These are phyloP conservation scores for Aspergillus flavus DNA, from an alignment of 2,329 filamentous ascomycete species.

Conservation along the genomic window DNA sequence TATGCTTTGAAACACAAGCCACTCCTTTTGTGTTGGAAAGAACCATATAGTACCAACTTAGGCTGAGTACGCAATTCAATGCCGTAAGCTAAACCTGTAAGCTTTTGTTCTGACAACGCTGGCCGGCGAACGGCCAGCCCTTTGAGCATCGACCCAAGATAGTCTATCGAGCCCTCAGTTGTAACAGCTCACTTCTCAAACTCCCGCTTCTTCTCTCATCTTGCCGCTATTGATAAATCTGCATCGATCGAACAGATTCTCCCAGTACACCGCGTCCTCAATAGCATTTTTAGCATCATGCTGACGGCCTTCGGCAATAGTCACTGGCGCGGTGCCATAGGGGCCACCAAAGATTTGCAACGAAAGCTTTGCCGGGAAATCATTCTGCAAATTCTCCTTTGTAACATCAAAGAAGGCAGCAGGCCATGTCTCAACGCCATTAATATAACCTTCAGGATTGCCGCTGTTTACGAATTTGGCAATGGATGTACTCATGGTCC, in stretches of 20 bases:
- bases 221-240: conserved; percentile 15
- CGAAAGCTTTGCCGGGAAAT: conserved; percentile 2
- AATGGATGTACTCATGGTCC: conserved; percentile 13
- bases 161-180: neutral
- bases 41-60: neutral
- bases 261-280: conserved; percentile 10
- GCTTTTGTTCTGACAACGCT: no score
- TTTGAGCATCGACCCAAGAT: neutral
- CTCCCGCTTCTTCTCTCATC: conserved; percentile 14
- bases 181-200: neutral
- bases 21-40: neutral
- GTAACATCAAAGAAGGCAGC: neutral
- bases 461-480: conserved; percentile 9
- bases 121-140: no score
- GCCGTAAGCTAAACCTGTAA: neutral
- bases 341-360: conserved; percentile 14
- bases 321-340: neutral
- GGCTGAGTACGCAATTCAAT: neutral
- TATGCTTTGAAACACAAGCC: neutral
- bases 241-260: conserved; percentile 15
- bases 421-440: conserved; percentile 5
- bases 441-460: neutral
- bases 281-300: neutral
- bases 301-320: neutral
- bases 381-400: neutral